A percentile compares a stretch with the other conserved stretches of the same genome.
Conservation (phyloP, 345 rosid species). For the Cardamine resedifolia region DNA sequence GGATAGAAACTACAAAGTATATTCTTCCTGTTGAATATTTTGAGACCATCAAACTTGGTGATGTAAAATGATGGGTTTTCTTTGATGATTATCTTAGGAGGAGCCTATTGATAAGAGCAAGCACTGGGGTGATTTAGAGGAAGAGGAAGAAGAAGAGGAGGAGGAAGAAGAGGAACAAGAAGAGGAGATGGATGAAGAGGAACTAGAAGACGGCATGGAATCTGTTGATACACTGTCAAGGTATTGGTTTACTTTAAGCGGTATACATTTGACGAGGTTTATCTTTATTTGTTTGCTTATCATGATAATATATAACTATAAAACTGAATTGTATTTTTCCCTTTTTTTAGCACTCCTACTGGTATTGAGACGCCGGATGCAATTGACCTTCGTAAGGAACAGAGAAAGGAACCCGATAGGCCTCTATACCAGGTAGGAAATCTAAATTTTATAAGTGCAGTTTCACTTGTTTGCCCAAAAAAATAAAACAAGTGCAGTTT, state of each 20-base stretch:
- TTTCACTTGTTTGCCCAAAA: no score
- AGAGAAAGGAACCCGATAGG: conserved; percentile 95
- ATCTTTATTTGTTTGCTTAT: conserved; percentile 11
- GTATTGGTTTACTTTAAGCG: conserved; percentile 38
- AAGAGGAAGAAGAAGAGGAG: conserved; percentile 67
- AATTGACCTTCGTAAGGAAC: conserved; percentile 98
- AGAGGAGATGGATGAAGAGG: conserved; percentile 88
- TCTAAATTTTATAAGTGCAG: conserved; percentile 2
- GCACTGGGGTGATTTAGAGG: conserved; percentile 99
- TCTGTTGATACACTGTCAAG: conserved; percentile 97
- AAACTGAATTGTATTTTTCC: conserved; percentile 1
- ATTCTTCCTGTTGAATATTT: neutral
- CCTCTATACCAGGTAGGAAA: conserved; percentile 81
- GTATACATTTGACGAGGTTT: no score
- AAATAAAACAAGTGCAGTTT: no score
- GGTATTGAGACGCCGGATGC: conserved; percentile 99
- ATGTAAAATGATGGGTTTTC: neutral
- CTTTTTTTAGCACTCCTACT: conserved; percentile 78
- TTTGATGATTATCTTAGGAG: conserved; percentile 51
- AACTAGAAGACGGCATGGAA: conserved; percentile 81
- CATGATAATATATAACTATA: neutral
- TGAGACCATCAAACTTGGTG: neutral
- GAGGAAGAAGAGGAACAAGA: conserved; percentile 83
- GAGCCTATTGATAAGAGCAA: conserved; percentile 97
- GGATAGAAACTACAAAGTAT: neutral